These are phyloP conservation scores for Beauveria australis DNA, from an alignment of 2,329 filamentous ascomycete genomes.

Conservation along the genomic window DNA sequence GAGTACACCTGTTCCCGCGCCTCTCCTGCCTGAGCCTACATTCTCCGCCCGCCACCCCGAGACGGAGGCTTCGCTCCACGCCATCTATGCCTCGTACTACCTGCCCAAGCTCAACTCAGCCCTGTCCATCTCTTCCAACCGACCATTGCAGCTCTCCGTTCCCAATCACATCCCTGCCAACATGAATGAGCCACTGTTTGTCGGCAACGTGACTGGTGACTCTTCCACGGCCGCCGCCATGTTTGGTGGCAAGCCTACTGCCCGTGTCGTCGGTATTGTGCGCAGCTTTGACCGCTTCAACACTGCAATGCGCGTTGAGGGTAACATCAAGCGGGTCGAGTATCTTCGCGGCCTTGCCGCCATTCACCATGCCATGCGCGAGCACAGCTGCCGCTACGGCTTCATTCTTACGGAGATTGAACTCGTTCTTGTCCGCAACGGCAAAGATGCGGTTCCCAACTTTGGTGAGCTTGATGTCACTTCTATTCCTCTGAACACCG, in stretches of 20 bases:
- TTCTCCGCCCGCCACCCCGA: conserved; percentile 61
- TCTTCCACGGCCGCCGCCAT: conserved; percentile 45
- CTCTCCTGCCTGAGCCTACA: conserved; percentile 51
- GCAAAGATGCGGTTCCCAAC: conserved; percentile 61
- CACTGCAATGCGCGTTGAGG: conserved; percentile 82
- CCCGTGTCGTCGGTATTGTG: conserved; percentile 72
- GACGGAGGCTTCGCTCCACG: conserved; percentile 67
- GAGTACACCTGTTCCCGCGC: conserved; percentile 55
- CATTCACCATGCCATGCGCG: conserved; percentile 85
- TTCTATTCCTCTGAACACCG: conserved; percentile 47
- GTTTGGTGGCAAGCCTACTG: conserved; percentile 39
- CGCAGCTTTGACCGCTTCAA: conserved; percentile 93
- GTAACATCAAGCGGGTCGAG: conserved; percentile 75
- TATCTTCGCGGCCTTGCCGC: conserved; percentile 83
- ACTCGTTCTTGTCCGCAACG: conserved; percentile 80
- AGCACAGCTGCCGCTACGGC: conserved; percentile 86
- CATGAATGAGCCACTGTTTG: conserved; percentile 50
- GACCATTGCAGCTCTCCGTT: conserved; percentile 47
- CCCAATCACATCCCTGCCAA: conserved; percentile 26
- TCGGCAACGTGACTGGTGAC: conserved; percentile 54
- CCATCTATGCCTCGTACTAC: conserved; percentile 70
- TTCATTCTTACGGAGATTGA: conserved; percentile 97
- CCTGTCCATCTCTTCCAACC: conserved; percentile 64
- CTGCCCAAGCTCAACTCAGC: conserved; percentile 82
- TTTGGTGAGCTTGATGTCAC: conserved; percentile 83